Base-by-base conservation (phyloP, 257 asterid genomes). In the Jacaranda mimosifolia region DNA sequence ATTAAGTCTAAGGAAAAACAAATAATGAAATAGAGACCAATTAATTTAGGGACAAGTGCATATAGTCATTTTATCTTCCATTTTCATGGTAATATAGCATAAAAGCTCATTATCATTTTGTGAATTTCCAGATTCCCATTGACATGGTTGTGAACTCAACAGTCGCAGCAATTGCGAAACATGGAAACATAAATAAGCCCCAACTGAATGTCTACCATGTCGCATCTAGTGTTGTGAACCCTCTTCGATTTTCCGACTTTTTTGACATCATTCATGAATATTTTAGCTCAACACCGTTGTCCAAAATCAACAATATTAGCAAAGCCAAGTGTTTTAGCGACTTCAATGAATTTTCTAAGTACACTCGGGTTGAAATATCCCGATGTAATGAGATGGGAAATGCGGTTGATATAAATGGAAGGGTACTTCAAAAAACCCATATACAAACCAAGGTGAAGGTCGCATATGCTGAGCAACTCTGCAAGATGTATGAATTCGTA, bases 161-260 rank as follows among this genome's bases (percentile, higher is more conserved):
- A 21, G 57, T 80, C 49, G 80, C 80, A 8, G 80, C 84, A 3
- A 58, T 74, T 4, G 83, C 83, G 14, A 74, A 79, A 13, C 79
- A 79, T 57, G 83, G 83, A 67, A 9, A 4, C 17, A 42, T 40
- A n/a, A 14, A 67, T 14, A 42, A 6, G 21, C 32, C 63, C 67
- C 52, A 76, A 17, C 3, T 76, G 14, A 76, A 67, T 66, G 9
- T 76, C 1, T 76, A 76, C 56, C 80, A 77, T 67, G 19, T 77
- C 36, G 51, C 32, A 57, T 38, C 80, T 52, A 7, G 26, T 14
- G 19, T 3, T 56, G 9, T 26, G 39, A 77, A 77, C 11, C 69
- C 76, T 3, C 38, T 69, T 1, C 12, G 7, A 49, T 48, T 26
- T 49, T 69, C 62, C 1, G 55, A 64, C 40, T 4, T 4, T 13